A percentile compares a stretch with the other conserved stretches of the same genome.
phyloP scores from a whole-genome alignment of 129 eudicot genomes.

The Centella asiatica region DNA sequence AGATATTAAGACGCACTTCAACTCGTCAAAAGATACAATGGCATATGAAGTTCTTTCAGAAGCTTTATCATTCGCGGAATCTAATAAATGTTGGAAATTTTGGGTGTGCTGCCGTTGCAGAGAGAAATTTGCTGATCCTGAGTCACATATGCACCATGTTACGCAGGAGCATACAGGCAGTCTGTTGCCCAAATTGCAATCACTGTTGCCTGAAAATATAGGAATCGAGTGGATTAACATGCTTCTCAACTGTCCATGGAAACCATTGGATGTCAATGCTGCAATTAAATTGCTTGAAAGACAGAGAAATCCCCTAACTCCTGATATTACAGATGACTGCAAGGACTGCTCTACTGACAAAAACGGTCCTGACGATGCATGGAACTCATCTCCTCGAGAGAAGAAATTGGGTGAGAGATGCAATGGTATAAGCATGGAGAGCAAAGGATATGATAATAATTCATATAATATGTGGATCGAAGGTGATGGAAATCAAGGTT shows the following conservation, averaged over 20 bases:
- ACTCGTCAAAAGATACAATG: constrained; percentile 43
- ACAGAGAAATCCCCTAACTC: constrained; percentile 30
- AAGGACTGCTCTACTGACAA: constrained; percentile 38
- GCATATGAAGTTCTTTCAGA: constrained; percentile 60
- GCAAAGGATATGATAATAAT: constrained; percentile 28
- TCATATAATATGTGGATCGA: constrained; percentile 37
- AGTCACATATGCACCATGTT: constrained; percentile 57
- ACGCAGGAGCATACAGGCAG: constrained; percentile 60
- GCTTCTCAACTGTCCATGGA: constrained; percentile 81
- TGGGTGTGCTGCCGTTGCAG: constrained; percentile 84
- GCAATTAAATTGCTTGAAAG: constrained; percentile 55
- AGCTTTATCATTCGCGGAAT: constrained; percentile 56
- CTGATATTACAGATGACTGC: constrained; percentile 23
- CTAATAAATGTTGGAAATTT: constrained; percentile 60
- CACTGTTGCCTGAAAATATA: constrained; percentile 54
- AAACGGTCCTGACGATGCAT: constrained; percentile 45
- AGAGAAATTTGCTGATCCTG: constrained; percentile 54
- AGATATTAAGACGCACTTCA: constrained; percentile 60
- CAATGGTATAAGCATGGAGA: constrained; percentile 29
- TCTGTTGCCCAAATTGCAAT: constrained; percentile 56
- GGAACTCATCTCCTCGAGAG: constrained; percentile 43
- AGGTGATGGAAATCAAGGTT: constrained; percentile 38
- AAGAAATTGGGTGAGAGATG: constrained; percentile 29
- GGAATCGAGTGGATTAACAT: constrained; percentile 75
- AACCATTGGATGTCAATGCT: constrained; percentile 62